Evolutionary conservation across 139 green algal genomes (phyloP).

Genomic region (Microglena sp.): DNA sequence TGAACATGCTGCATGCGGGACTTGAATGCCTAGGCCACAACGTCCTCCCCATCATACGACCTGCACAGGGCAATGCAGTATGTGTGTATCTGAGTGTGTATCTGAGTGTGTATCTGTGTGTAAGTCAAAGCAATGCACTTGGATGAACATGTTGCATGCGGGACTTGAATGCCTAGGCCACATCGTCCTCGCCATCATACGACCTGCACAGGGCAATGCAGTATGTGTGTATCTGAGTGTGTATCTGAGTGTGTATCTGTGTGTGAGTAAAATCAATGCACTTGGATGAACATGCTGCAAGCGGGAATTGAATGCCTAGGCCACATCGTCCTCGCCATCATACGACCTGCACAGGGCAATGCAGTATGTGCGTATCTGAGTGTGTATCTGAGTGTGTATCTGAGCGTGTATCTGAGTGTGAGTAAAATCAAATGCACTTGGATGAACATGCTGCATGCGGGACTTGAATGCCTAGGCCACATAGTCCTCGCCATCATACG

Average conservation of each 20-base stretch:
- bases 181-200: constrained; percentile 78
- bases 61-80: no score
- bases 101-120: not conserved
- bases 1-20: constrained; percentile 42
- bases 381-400: no score
- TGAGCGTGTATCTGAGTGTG: not conserved
- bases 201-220: no score
- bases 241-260: no score
- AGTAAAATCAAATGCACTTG: not conserved
- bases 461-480: constrained; percentile 71
- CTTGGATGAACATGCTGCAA: constrained; percentile 33
- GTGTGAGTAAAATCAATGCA: no score
- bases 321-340: constrained; percentile 71
- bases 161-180: constrained; percentile 72
- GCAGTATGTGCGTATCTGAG: no score
- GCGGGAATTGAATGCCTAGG: constrained; percentile 61
- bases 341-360: constrained; percentile 38
- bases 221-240: no score
- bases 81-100: no score
- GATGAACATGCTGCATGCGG: constrained; percentile 38
- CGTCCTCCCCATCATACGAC: constrained; percentile 70
- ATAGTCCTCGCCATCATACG: constrained; percentile 73
- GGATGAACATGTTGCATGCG: constrained; percentile 40
- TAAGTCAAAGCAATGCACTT: not conserved
- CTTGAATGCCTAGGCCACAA: constrained; percentile 74